Base-by-base conservation (phyloP, 1,284 basidiomycete species). In the Lignosus rhinocerotis region DNA sequence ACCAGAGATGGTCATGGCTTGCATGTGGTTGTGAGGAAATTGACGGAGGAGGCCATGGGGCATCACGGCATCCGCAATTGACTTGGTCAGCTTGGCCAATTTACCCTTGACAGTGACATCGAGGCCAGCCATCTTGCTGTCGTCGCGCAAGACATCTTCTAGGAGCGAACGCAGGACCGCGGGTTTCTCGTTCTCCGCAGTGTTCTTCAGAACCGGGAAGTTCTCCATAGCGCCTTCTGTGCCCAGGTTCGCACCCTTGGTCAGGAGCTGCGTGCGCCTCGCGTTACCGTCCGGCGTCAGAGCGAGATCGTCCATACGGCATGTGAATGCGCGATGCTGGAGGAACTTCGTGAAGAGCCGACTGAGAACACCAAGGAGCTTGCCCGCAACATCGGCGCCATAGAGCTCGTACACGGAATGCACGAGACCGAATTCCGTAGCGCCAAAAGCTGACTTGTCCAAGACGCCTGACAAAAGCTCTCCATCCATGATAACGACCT, bases 391-490 rank as follows among this genome's bases (percentile, higher is more conserved):
- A 62, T 92, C 89, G 11, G 96, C 80, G 5, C 97, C 96, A 73
- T 98, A 99, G n/a, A 99, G 80, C 71, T 99, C 97, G 75, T 96
- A 95, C n/a, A 97, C 91, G 1, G 97, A 97, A 74, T 99, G 97
- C 16, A 99, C 93, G 43, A 99, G 84, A 75, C 97, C 97, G 72
- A 92, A 99, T 7, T 97, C 92, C 0, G 93, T 90, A 17, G 97
- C 96, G 72, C 97, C 97, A 72, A 98, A 97, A 51, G 97, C 94
- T 16, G 95, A 92, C 78, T 99, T 99, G 80, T 99, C 97, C 61
- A 99, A 83, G 38, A 98, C 84, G 78, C 97, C 92, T 67, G 89
- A 88, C 39, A 99, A 82, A 6, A 99, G 84, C 72, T 99, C 93
- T 48, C 97, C 96, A 69, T 97, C 91, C 77, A 93, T 82, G 76